Evolutionary conservation across 2,329 filamentous ascomycete species (phyloP).

Genomic region (Hypoxylon sp.): DNA sequence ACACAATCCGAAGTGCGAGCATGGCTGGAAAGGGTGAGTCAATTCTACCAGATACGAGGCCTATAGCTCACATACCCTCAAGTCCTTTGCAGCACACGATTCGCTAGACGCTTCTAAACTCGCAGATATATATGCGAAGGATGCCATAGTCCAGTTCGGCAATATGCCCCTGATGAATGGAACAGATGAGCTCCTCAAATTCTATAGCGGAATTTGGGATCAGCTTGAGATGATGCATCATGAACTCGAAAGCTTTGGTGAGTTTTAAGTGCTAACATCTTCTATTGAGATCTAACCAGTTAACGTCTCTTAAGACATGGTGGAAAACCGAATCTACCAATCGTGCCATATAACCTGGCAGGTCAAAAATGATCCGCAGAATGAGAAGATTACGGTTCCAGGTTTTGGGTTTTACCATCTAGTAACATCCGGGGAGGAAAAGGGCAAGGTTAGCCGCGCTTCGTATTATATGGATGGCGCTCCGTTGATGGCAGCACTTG

Average conservation of each 20-base stretch:
- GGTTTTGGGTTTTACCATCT: constrained; percentile 39
- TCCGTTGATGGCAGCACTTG: constrained; percentile 38
- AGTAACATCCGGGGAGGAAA: constrained; percentile 35
- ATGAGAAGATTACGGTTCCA: constrained; percentile 39
- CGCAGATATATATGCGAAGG: constrained; percentile 35
- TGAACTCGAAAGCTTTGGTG: constrained; percentile 42
- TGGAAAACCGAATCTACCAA: constrained; percentile 44
- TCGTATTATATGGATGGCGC: constrained; percentile 42
- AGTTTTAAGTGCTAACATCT: background rate
- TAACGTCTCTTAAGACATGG: constrained; percentile 30
- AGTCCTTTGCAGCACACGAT: constrained; percentile 42
- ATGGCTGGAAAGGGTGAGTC: constrained; percentile 40
- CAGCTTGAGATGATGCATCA: constrained; percentile 43
- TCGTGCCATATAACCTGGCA: constrained; percentile 44
- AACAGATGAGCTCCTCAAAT: constrained; percentile 32
- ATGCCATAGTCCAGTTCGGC: constrained; percentile 41
- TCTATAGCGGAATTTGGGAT: constrained; percentile 35
- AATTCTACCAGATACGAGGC: background rate
- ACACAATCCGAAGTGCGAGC: constrained; percentile 35
- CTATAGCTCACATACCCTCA: background rate
- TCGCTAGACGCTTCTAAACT: constrained; percentile 39
- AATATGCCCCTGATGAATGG: constrained; percentile 41
- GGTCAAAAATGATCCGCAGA: constrained; percentile 44
- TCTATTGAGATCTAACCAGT: constrained; percentile 1
- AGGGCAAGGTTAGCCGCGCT: constrained; percentile 30